Conservation (phyloP, 495 filamentous ascomycete genomes). For the Xylaria telfairii region DNA sequence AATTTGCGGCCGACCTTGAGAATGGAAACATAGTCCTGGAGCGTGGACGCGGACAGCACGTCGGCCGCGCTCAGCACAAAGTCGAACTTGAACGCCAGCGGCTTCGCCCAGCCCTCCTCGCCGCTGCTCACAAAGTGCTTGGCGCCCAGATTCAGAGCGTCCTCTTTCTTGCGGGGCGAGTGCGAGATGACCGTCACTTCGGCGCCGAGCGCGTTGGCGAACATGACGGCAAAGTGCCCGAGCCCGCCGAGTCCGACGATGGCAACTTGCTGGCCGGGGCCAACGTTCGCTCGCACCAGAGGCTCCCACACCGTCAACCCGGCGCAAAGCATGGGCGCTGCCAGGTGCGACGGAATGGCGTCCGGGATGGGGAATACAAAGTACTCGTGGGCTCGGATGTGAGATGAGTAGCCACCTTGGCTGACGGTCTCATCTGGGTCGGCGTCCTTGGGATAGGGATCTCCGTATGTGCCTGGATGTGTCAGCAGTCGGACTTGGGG, state of each 20-base stretch:
- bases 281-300: conserved; percentile 64
- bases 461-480: conserved; percentile 60
- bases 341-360: conserved; percentile 63
- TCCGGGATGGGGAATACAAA: conserved; percentile 80
- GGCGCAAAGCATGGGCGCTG: conserved; percentile 81
- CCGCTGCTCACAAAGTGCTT: conserved; percentile 69
- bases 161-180: conserved; percentile 61
- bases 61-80: conserved; percentile 77
- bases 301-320: conserved; percentile 77
- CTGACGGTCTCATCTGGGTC: conserved; percentile 35
- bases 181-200: conserved; percentile 72
- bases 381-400: conserved; percentile 78
- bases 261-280: conserved; percentile 73
- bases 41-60: conserved; percentile 68
- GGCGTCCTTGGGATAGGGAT: conserved; percentile 59
- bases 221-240: conserved; percentile 70
- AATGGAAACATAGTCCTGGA: conserved; percentile 64
- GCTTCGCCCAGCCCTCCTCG: conserved; percentile 68
- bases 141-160: conserved; percentile 67
- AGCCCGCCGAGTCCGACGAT: conserved; percentile 76
- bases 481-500: background rate
- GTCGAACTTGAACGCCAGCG: conserved; percentile 68
- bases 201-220: conserved; percentile 69
- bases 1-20: conserved; percentile 75
- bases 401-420: conserved; percentile 51